These are phyloP conservation scores for Pulveroboletus ravenelii DNA, from an alignment of 768 basidiomycete species.

Conservation along the genomic window DNA sequence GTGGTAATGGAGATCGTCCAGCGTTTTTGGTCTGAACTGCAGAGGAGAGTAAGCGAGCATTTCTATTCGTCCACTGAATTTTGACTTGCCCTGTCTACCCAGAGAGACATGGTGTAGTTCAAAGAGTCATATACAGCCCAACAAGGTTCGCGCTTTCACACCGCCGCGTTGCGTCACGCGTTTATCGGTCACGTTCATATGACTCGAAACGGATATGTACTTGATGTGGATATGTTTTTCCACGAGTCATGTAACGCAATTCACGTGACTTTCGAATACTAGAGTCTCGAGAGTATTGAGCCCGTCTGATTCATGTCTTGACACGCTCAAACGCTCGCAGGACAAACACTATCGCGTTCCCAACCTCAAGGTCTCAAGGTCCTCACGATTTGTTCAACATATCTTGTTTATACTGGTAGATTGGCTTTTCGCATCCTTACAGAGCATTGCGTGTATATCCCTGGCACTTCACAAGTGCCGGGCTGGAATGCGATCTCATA, in stretches of 20 bases:
- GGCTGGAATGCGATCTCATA: conserved; percentile 23
- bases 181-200: conserved; percentile 17
- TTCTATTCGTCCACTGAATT: not conserved
- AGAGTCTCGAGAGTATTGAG: conserved; percentile 9
- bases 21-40: conserved; percentile 79
- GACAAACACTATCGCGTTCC: conserved; percentile 8
- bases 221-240: conserved; percentile 12
- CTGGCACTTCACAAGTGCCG: conserved; percentile 2
- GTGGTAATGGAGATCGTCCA: conserved; percentile 90
- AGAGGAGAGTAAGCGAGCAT: conserved; percentile 1
- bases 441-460: conserved; percentile 13
- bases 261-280: conserved; percentile 23
- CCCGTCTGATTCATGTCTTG: conserved; percentile 21
- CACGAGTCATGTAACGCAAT: conserved; percentile 3
- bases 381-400: conserved; percentile 6
- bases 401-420: conserved; percentile 24
- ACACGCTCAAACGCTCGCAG: conserved; percentile 10
- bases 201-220: too few relatives aligned
- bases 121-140: not conserved
- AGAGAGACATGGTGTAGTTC: conserved; percentile 50
- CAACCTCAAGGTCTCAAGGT: conserved; percentile 6
- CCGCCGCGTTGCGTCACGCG: conserved; percentile 31
- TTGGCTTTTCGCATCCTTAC: conserved; percentile 7
- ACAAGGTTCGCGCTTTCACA: not conserved
- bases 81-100: conserved; percentile 49